Evolutionary conservation across 768 basidiomycete species (phyloP), one percentile per base, ranked within the genome.

Genomic region (Inosperma sp.): DNA sequence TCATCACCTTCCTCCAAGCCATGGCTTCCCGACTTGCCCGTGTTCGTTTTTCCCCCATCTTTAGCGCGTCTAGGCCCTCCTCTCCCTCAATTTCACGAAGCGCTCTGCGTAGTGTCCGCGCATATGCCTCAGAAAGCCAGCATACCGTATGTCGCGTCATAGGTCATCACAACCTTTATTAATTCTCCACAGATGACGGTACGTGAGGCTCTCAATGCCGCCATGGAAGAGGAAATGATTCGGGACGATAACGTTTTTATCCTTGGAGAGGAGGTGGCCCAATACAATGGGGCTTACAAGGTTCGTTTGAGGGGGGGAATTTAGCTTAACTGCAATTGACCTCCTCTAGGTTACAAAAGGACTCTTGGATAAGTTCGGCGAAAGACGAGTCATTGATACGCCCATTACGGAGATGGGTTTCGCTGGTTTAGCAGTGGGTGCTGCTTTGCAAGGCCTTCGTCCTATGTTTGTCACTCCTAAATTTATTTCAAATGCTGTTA

Each of bases 181-280:
- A 45, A 55, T 44, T 45, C 29, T 41, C 25, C 17, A 40, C 40
- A 93, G 92, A 92, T 95, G 94, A 98, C 93, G 49, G 95, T 96
- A 55, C 91, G 96, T 65, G 96, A 99, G 49, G 96, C 96, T 36
- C 85, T 99, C 57, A 98, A 97, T 72, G 73, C 84, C 49, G 96
- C 96, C 23, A 93, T 99, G 90, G 96, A 97, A 74, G 96, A 99
- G 73, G 96, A 99, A 74, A 98, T 99, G 96, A 68, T 85, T 61
- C 84, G 92, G 37, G 96, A 99, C 69, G 89, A 94, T 67, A 86
- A 75, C 29, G 96, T 99, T 34, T 99, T 95, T 71, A 72, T 99
- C 62, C 70, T 99, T 55, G 96, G 96, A 52, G 96, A 99, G 72
- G 96, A 99, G 67, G 96, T 99, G 54, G 95, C 95, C 43, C 83